A percentile compares a stretch with the other conserved stretches of the same genome.
Conservation (phyloP, 2,329 filamentous ascomycete genomes). For the Apiospora saccharicola region DNA sequence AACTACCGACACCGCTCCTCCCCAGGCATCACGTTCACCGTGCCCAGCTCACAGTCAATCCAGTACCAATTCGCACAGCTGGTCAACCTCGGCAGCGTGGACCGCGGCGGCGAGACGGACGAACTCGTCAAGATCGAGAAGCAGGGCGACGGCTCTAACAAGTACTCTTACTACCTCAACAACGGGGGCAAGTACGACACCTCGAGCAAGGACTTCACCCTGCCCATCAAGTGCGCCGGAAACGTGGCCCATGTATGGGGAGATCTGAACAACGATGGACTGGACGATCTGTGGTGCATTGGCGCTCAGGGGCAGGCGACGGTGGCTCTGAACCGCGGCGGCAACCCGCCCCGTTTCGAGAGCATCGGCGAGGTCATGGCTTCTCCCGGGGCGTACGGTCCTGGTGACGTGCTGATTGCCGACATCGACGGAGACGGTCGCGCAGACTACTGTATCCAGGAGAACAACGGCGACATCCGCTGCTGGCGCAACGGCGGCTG, state of each 20-base stretch:
- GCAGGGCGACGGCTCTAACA: conserved; percentile 17
- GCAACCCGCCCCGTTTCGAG: conserved; percentile 22
- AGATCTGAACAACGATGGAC: conserved; percentile 23
- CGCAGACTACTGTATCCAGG: conserved; percentile 23
- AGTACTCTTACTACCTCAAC: conserved; percentile 22
- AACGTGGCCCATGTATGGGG: conserved; percentile 11
- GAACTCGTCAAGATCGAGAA: conserved; percentile 21
- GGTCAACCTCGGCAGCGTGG: conserved; percentile 7
- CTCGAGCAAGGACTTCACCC: neutral
- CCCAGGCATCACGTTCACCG: neutral
- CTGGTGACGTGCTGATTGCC: conserved; percentile 18
- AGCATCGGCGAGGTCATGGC: conserved; percentile 21
- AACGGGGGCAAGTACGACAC: neutral
- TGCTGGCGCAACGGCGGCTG: conserved; percentile 24
- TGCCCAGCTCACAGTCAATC: conserved; percentile 19
- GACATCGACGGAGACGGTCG: conserved; percentile 21
- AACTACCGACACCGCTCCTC: conserved; percentile 16
- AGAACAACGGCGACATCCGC: conserved; percentile 24
- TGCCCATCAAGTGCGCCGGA: conserved; percentile 11
- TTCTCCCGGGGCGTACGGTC: neutral
- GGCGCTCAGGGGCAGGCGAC: conserved; percentile 21
- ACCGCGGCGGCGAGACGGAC: conserved; percentile 18
- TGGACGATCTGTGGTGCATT: conserved; percentile 24
- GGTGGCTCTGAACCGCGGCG: conserved; percentile 22
- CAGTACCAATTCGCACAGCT: conserved; percentile 22